phyloP scores from a whole-genome alignment of 1,284 basidiomycete species.

The Phylloboletellus chloephorus region DNA sequence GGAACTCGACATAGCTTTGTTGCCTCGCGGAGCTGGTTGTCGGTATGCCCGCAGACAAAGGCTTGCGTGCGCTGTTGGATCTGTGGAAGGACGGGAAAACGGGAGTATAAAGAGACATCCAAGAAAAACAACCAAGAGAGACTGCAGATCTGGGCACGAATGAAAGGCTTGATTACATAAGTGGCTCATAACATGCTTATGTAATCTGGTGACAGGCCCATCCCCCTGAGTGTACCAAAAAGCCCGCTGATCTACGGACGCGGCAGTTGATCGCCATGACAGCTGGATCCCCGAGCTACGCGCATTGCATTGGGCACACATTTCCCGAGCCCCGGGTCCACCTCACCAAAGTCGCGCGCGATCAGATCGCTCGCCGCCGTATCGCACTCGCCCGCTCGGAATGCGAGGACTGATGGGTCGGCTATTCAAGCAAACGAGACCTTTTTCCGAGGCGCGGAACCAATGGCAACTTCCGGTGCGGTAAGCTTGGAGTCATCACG shows the following conservation, averaged over 20 bases:
- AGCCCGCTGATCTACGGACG: conserved; percentile 17
- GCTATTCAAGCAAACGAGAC: conserved; percentile 29
- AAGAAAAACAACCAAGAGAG: too few relatives aligned
- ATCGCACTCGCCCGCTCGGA: conserved; percentile 17
- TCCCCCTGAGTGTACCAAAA: too few relatives aligned
- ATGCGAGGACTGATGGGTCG: conserved; percentile 21
- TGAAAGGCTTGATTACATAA: conserved; percentile 15
- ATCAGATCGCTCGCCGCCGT: conserved; percentile 26
- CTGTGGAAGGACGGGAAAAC: conserved; percentile 27
- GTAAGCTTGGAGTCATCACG: conserved; percentile 10
- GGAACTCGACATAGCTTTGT: conserved; percentile 22
- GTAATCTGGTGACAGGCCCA: too few relatives aligned
- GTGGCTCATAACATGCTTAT: not conserved
- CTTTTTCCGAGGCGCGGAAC: conserved; percentile 28
- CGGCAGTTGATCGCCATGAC: conserved; percentile 21
- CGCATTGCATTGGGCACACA: conserved; percentile 19
- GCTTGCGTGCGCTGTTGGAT: conserved; percentile 6
- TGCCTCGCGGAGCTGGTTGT: conserved; percentile 7
- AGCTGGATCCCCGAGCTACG: conserved; percentile 18
- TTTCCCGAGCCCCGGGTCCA: conserved; percentile 6
- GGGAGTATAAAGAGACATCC: conserved; percentile 34
- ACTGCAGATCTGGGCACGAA: too few relatives aligned
- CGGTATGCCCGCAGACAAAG: conserved; percentile 2
- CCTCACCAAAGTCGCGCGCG: conserved; percentile 17
- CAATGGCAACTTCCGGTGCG: conserved; percentile 8